phyloP scores from a whole-genome alignment of 208 protist genomes.

The Herpetomonas tarakana region DNA sequence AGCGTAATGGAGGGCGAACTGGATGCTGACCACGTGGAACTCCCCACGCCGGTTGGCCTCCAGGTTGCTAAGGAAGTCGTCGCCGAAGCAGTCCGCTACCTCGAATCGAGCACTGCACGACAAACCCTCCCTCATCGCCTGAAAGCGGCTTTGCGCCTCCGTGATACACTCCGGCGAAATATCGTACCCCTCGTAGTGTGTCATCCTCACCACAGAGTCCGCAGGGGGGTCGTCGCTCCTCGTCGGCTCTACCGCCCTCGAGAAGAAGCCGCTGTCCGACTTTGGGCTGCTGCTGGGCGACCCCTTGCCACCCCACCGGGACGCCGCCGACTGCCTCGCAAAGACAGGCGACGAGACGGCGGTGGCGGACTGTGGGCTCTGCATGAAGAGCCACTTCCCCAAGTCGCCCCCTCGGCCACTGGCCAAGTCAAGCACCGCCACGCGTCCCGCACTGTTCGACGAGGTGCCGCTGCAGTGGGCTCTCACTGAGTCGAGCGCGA shows the following conservation, averaged over 20 bases:
- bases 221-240: neutral
- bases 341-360: neutral
- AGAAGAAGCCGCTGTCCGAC: neutral
- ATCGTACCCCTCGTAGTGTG: conserved; percentile 68
- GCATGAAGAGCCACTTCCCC: conserved; percentile 84
- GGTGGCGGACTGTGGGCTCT: conserved; percentile 49
- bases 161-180: conserved; percentile 65
- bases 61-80: conserved; percentile 39
- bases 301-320: conserved; percentile 8
- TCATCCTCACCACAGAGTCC: conserved; percentile 5
- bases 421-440: conserved; percentile 67
- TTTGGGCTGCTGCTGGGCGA: neutral
- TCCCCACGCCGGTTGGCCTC: conserved; percentile 39
- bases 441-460: neutral
- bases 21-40: conserved; percentile 72
- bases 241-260: neutral
- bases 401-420: conserved; percentile 85
- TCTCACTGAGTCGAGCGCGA: conserved; percentile 42
- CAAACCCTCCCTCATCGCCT: conserved; percentile 14
- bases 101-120: conserved; percentile 45
- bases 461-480: neutral
- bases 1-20: conserved; percentile 91
- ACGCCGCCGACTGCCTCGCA: neutral
- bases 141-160: conserved; percentile 63
- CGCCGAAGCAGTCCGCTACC: conserved; percentile 76